Conservation (phyloP, 306 rosid genomes). For the Glycine soja region DNA sequence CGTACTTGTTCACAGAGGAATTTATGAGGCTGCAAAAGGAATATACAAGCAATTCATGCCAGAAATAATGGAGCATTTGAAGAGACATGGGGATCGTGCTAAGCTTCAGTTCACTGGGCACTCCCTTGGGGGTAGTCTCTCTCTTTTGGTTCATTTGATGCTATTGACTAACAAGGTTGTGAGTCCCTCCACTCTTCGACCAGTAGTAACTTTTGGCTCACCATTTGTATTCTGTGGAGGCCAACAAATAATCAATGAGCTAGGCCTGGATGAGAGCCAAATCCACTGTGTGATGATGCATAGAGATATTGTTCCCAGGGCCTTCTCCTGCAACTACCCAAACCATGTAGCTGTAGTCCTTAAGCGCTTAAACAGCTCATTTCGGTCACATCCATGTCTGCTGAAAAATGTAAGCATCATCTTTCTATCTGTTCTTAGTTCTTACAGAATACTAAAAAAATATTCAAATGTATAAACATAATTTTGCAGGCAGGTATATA, state of each 20-base stretch:
- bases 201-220: constrained; percentile 89
- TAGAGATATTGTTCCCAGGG: constrained; percentile 96
- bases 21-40: constrained; percentile 96
- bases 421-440: not conserved
- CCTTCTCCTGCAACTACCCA: constrained; percentile 94
- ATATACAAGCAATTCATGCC: constrained; percentile 88
- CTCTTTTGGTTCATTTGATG: constrained; percentile 91
- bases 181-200: constrained; percentile 67
- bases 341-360: constrained; percentile 73
- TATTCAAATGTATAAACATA: not conserved
- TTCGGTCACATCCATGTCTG: constrained; percentile 84
- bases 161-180: constrained; percentile 67
- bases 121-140: constrained; percentile 95
- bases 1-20: constrained; percentile 90
- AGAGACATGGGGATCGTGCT: constrained; percentile 69
- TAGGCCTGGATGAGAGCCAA: constrained; percentile 74
- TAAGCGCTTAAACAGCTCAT: constrained; percentile 74
- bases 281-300: constrained; percentile 88
- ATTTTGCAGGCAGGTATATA: not conserved
- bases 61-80: constrained; percentile 72
- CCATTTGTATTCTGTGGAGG: constrained; percentile 97
- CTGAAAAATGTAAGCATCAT: constrained; percentile 64
- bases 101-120: constrained; percentile 92
- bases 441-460: not conserved
- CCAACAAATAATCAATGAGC: constrained; percentile 59